Evolutionary conservation across 129 eudicot genomes (phyloP).

Genomic region (Centella asiatica): DNA sequence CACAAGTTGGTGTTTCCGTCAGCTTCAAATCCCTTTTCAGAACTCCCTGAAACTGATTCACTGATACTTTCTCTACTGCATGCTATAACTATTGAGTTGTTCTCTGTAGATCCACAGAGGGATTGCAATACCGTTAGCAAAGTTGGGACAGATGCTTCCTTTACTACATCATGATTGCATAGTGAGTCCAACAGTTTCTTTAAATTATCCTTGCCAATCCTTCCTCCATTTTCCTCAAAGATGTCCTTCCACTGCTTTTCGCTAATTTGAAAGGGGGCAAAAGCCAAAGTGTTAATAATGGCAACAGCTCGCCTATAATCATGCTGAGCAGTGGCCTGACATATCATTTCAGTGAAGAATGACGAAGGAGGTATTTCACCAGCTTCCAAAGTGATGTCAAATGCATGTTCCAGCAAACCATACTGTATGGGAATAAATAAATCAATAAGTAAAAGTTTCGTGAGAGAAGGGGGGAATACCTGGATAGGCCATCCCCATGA

Average conservation of each 20-base stretch:
- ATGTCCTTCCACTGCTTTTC: constrained; percentile 62
- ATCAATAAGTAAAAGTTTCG: not conserved
- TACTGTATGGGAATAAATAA: constrained; percentile 38
- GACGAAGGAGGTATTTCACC: constrained; percentile 71
- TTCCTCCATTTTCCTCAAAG: constrained; percentile 49
- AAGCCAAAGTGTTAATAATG: constrained; percentile 58
- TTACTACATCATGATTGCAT: constrained; percentile 22
- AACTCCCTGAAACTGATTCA: constrained; percentile 13
- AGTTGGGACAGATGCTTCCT: constrained; percentile 53
- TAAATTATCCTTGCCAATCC: constrained; percentile 35
- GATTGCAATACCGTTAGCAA: constrained; percentile 50
- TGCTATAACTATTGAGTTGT: constrained; percentile 7
- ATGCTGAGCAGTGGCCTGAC: constrained; percentile 39
- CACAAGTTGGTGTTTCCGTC: not conserved
- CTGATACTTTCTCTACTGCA: constrained; percentile 2
- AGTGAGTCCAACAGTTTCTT: constrained; percentile 33
- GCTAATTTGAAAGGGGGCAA: constrained; percentile 71
- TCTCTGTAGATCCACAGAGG: constrained; percentile 31
- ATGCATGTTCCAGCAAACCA: constrained; percentile 86
- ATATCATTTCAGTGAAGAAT: constrained; percentile 64
- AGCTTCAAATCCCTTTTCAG: constrained; percentile 12
- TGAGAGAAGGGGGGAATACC: not conserved
- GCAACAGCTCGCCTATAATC: constrained; percentile 49
- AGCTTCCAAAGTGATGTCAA: constrained; percentile 62
- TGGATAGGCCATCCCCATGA: too few species aligned